A percentile compares a stretch with the other conserved stretches of the same genome.
Conservation (phyloP, 2,329 filamentous ascomycete species). For the Colletotrichum brevisporum region DNA sequence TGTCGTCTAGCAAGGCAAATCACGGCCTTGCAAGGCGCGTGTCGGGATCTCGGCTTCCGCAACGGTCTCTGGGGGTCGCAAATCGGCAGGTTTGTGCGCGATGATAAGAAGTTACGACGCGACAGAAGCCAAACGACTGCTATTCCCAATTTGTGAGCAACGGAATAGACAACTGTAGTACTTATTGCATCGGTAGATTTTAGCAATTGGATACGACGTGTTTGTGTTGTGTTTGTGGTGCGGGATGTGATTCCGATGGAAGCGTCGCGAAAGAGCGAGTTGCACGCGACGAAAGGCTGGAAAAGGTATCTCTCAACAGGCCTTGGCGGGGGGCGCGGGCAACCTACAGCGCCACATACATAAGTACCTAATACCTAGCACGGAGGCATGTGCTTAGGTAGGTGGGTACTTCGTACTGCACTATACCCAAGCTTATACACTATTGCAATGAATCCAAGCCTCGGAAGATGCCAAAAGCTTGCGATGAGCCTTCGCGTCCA, state of each 20-base stretch:
- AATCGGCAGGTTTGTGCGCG: too few species aligned
- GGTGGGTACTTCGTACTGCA: not conserved
- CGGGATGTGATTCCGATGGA: constrained; percentile 4
- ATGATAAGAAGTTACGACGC: too few species aligned
- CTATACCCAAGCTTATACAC: too few species aligned
- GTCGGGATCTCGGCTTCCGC: not conserved
- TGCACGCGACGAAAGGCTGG: constrained; percentile 40
- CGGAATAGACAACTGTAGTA: too few species aligned
- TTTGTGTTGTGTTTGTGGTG: too few species aligned
- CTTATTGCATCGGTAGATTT: too few species aligned
- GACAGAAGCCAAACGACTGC: too few species aligned
- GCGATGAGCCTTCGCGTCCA: too few species aligned
- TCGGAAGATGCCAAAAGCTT: too few species aligned
- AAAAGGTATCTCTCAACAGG: not conserved
- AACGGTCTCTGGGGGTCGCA: not conserved
- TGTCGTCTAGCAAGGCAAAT: not conserved
- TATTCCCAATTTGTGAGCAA: too few species aligned
- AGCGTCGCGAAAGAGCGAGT: constrained; percentile 23
- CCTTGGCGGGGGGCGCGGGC: not conserved
- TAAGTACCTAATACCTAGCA: not conserved
- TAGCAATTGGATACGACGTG: too few species aligned
- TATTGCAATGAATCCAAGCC: too few species aligned
- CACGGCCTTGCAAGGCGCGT: not conserved
- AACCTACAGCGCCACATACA: not conserved
- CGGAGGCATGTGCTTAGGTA: not conserved